Percentiles rank a stretch among this genome's conserved stretches.
phyloP scores from a whole-genome alignment of 495 filamentous ascomycete genomes.

The Neurospora africana region DNA sequence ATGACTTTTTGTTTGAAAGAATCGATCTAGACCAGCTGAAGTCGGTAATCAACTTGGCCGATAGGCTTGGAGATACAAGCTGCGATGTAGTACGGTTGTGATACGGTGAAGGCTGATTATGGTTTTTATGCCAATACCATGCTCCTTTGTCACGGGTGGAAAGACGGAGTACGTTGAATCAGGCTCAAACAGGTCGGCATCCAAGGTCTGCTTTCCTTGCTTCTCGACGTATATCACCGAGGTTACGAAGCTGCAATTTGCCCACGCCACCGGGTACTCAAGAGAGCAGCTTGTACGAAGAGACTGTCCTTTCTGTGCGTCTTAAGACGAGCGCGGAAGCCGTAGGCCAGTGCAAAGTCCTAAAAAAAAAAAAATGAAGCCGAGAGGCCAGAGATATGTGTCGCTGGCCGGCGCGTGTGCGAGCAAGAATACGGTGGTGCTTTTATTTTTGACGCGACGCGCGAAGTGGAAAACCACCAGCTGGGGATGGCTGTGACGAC shows the following conservation, averaged over 20 bases:
- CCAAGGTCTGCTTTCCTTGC: constrained; percentile 1
- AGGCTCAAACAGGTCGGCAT: background rate
- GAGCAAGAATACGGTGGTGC: background rate
- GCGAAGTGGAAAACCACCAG: background rate
- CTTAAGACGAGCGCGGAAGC: background rate
- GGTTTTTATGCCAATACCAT: constrained; percentile 21
- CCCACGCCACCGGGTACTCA: background rate
- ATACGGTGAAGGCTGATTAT: constrained; percentile 3
- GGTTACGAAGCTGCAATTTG: constrained; percentile 17
- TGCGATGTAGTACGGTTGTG: constrained; percentile 1
- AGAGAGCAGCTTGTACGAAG: constrained; percentile 8
- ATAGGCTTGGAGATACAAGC: background rate
- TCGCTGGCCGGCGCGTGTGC: background rate
- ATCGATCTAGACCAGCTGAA: background rate
- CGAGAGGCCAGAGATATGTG: background rate
- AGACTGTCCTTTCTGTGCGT: background rate
- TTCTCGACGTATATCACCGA: constrained; percentile 6
- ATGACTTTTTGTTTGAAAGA: constrained; percentile 4
- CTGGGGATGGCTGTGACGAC: background rate
- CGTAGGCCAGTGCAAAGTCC: background rate
- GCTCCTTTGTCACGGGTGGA: constrained; percentile 15
- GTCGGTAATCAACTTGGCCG: constrained; percentile 7
- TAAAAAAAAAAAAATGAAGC: background rate
- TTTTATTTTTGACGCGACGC: background rate
- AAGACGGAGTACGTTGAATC: constrained; percentile 9